A percentile compares a stretch with the other conserved stretches of the same genome.
Conservation (phyloP, 2,329 filamentous ascomycete species). For the Alternaria consortialis region DNA sequence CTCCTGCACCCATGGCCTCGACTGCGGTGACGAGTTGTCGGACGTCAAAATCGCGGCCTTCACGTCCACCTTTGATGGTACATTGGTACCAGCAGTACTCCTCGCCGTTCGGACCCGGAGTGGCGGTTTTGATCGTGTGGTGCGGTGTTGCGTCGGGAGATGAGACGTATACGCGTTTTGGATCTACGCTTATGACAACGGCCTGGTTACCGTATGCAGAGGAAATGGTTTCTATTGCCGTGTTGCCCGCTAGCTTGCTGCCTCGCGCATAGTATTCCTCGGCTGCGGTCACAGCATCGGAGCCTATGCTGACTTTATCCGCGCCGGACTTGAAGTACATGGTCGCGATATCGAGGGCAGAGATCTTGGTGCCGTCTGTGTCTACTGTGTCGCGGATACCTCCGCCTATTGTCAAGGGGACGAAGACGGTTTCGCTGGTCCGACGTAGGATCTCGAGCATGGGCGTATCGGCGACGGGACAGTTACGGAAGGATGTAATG, state of each 20-base stretch:
- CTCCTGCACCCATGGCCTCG: conserved; percentile 93
- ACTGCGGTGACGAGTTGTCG: conserved; percentile 87
- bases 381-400: conserved; percentile 94
- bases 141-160: conserved; percentile 74
- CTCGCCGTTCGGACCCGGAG: conserved; percentile 78
- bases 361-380: conserved; percentile 83
- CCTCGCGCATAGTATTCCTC: conserved; percentile 85
- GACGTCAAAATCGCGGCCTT: conserved; percentile 93
- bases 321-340: conserved; percentile 98
- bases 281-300: conserved; percentile 90
- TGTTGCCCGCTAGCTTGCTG: conserved; percentile 76
- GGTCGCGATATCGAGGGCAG: conserved; percentile 89
- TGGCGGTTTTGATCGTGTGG: conserved; percentile 76
- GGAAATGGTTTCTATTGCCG: conserved; percentile 95
- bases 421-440: conserved; percentile 91
- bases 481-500: conserved; percentile 97
- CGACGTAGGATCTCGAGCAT: conserved; percentile 94
- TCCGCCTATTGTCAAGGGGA: conserved; percentile 93
- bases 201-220: conserved; percentile 94
- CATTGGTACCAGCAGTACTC: conserved; percentile 95
- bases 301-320: conserved; percentile 97
- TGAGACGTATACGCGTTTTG: conserved; percentile 85
- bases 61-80: conserved; percentile 93
- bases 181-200: conserved; percentile 94
- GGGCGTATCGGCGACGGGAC: conserved; percentile 86